Evolutionary conservation across 1,284 basidiomycete species (phyloP).

Genomic region (Hortiboletus rubellus): DNA sequence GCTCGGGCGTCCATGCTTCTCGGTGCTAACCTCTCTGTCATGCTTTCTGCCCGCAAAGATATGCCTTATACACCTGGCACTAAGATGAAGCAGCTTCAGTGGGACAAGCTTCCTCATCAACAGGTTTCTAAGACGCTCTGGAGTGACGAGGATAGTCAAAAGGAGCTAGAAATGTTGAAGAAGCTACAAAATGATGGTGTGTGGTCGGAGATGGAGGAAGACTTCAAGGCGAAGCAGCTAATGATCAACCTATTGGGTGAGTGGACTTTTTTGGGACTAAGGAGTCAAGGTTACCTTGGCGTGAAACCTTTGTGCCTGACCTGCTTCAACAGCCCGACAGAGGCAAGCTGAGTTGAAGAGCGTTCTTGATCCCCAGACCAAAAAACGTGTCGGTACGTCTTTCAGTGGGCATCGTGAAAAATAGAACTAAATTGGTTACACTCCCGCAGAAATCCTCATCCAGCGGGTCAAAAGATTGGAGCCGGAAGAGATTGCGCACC

Average conservation of each 20-base stretch:
- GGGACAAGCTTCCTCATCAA: constrained; percentile 94
- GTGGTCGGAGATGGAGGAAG: constrained; percentile 96
- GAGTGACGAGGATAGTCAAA: constrained; percentile 66
- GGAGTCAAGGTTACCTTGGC: not conserved
- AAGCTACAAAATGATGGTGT: constrained; percentile 84
- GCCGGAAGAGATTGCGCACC: constrained; percentile 81
- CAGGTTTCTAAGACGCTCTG: constrained; percentile 84
- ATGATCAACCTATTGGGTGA: constrained; percentile 80
- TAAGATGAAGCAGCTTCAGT: constrained; percentile 98
- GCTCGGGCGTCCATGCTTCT: constrained; percentile 60
- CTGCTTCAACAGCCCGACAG: constrained; percentile 57
- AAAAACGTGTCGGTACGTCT: constrained; percentile 84
- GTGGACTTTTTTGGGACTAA: constrained; percentile 16
- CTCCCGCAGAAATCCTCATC: constrained; percentile 77
- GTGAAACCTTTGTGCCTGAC: not conserved
- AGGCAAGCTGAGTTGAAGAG: constrained; percentile 85
- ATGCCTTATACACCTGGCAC: constrained; percentile 81
- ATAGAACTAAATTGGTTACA: not conserved
- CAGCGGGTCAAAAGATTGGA: constrained; percentile 80
- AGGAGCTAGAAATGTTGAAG: constrained; percentile 76
- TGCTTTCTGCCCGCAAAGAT: constrained; percentile 76
- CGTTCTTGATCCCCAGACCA: constrained; percentile 87
- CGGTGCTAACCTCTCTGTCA: constrained; percentile 54
- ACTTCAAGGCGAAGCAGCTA: constrained; percentile 96
- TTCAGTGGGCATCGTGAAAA: not conserved